Conservation (phyloP, 2,329 filamentous ascomycete genomes). For the Rhynchosporium secalis region DNA sequence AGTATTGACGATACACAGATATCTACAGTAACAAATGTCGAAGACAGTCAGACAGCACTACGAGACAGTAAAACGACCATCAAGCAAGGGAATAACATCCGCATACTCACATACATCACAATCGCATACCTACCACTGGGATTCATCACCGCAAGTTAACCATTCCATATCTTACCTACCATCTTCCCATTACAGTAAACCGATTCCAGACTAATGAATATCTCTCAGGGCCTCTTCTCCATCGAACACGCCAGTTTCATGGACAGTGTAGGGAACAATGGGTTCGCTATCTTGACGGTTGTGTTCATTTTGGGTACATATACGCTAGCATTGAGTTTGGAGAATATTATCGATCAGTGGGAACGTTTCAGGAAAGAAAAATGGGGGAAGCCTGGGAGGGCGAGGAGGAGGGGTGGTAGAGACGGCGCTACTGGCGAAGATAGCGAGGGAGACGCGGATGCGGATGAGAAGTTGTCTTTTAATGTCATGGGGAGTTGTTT, state of each 20-base stretch:
- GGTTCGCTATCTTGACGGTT: conserved; percentile 22
- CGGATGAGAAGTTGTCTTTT: not conserved
- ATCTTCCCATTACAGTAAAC: not conserved
- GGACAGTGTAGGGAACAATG: conserved; percentile 17
- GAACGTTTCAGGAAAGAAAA: conserved; percentile 11
- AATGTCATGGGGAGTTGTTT: conserved; percentile 1
- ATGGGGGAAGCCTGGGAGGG: not conserved
- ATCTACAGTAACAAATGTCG: conserved; percentile 29
- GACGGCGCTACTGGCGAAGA: not conserved
- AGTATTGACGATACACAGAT: conserved; percentile 16
- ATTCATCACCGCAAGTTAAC: conserved; percentile 49
- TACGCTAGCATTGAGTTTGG: conserved; percentile 25
- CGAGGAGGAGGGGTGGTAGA: not conserved
- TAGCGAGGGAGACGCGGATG: not conserved
- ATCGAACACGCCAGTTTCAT: conserved; percentile 21
- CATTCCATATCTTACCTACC: not conserved
- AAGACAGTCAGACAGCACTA: conserved; percentile 37
- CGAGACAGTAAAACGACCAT: conserved; percentile 61
- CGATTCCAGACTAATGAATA: not conserved
- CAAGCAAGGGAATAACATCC: conserved; percentile 62
- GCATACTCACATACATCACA: conserved; percentile 58
- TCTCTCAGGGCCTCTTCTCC: conserved; percentile 22
- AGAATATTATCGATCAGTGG: conserved; percentile 22
- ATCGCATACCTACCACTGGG: conserved; percentile 61
- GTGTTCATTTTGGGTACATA: conserved; percentile 27